phyloP scores from a whole-genome alignment of 192 early-diverging fungal species.

The Chytriomyces confervae region DNA sequence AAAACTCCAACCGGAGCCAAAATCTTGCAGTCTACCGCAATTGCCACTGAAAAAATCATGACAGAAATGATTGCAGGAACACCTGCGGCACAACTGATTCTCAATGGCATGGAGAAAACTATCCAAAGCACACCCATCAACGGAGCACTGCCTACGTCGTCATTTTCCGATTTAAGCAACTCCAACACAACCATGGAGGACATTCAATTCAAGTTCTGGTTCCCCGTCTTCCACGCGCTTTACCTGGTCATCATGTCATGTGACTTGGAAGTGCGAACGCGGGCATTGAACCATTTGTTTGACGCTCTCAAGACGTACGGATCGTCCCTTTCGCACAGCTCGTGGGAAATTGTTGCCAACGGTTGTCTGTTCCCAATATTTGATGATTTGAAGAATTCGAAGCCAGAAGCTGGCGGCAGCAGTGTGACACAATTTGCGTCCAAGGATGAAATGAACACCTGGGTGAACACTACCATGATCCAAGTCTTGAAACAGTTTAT shows the following conservation, averaged over 20 bases:
- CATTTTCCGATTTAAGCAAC: background rate
- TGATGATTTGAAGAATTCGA: conserved; percentile 74
- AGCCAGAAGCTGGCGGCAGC: conserved; percentile 39
- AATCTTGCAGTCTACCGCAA: conserved; percentile 31
- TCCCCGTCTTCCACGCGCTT: conserved; percentile 86
- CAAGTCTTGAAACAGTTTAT: conserved; percentile 88
- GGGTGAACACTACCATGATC: conserved; percentile 94
- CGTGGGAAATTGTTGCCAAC: conserved; percentile 83
- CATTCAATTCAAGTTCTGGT: conserved; percentile 69
- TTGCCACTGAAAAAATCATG: conserved; percentile 38
- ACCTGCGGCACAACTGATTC: conserved; percentile 29
- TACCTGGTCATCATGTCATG: conserved; percentile 90
- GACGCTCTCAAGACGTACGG: conserved; percentile 82
- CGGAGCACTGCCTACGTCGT: background rate
- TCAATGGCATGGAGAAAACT: conserved; percentile 31
- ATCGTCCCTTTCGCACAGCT: conserved; percentile 68
- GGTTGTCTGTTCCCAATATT: conserved; percentile 92
- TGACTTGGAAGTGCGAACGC: conserved; percentile 89
- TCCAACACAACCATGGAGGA: conserved; percentile 52
- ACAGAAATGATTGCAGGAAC: conserved; percentile 29
- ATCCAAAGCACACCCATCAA: conserved; percentile 17
- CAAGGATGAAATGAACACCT: conserved; percentile 86
- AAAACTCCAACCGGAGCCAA: conserved; percentile 41
- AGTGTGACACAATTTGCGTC: conserved; percentile 68
- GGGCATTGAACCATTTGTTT: conserved; percentile 84